Evolutionary conservation across 2,329 filamentous ascomycete genomes (phyloP).

Genomic region (Penicillium oxalicum): DNA sequence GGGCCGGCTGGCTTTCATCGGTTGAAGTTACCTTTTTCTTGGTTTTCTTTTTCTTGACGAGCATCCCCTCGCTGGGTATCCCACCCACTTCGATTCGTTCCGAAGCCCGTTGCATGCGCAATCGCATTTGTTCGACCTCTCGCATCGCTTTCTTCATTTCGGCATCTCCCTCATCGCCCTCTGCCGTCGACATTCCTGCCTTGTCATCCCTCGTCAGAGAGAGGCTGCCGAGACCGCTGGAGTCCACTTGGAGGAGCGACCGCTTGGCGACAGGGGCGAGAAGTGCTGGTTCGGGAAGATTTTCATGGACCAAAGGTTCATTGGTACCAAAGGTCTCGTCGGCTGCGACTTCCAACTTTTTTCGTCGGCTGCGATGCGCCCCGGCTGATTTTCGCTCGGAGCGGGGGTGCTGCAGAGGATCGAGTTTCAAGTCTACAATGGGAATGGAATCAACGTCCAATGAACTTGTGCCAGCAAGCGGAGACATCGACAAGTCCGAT

Average conservation of each 20-base stretch:
- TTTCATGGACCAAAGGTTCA: slow-evolving; percentile 38
- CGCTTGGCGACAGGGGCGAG: slow-evolving; percentile 48
- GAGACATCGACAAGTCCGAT: slow-evolving; percentile 64
- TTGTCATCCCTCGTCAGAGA: slow-evolving; percentile 54
- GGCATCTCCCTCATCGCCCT: slow-evolving; percentile 64
- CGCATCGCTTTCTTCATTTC: slow-evolving; percentile 86
- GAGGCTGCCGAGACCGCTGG: slow-evolving; percentile 69
- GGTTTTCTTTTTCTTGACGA: slow-evolving; percentile 55
- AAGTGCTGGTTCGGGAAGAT: slow-evolving; percentile 24
- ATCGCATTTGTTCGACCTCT: slow-evolving; percentile 75
- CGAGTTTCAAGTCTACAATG: slow-evolving; percentile 84
- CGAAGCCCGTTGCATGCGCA: slow-evolving; percentile 66
- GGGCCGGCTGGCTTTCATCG: slow-evolving; percentile 1
- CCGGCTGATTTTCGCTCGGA: slow-evolving; percentile 20
- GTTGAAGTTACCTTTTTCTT: slow-evolving; percentile 21
- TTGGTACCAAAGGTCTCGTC: slow-evolving; percentile 63
- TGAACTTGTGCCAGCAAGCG: slow-evolving; percentile 69
- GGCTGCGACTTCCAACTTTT: slow-evolving; percentile 61
- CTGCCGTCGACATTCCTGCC: slow-evolving; percentile 1
- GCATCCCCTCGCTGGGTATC: slow-evolving; percentile 40
- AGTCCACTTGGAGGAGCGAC: slow-evolving; percentile 75
- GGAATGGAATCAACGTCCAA: slow-evolving; percentile 93
- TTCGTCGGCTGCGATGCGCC: slow-evolving; percentile 42
- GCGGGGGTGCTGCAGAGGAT: slow-evolving; percentile 38
- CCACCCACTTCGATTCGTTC: slow-evolving; percentile 47